Evolutionary conservation across 169 alveolate genomes (phyloP).

Genomic region (Cryptosporidium baileyi): DNA sequence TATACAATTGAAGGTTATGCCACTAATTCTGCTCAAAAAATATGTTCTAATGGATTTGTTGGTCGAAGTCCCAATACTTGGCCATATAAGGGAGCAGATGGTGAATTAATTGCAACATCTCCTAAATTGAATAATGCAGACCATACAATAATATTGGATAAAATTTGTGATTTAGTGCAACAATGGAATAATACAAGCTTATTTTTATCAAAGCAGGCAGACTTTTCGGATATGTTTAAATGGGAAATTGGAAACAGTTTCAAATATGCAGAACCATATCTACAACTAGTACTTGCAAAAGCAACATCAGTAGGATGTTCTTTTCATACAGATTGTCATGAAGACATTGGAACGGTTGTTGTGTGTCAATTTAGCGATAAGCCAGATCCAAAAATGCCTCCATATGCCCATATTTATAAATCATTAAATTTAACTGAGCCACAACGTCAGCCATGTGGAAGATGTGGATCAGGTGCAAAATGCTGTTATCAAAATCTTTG

Average conservation of each 20-base stretch:
- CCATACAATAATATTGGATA: constrained; percentile 32
- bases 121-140: constrained; percentile 18
- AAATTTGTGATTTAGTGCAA: constrained; percentile 45
- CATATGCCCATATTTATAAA: constrained; percentile 55
- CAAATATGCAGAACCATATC: constrained; percentile 56
- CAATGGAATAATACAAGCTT: constrained; percentile 68
- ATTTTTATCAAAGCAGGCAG: constrained; percentile 35
- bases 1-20: constrained; percentile 69
- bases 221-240: constrained; percentile 19
- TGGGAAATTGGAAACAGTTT: constrained; percentile 59
- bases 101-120: constrained; percentile 61
- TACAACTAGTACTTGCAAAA: constrained; percentile 45
- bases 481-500: constrained; percentile 57
- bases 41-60: constrained; percentile 46
- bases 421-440: constrained; percentile 55
- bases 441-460: constrained; percentile 68
- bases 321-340: constrained; percentile 61
- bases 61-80: constrained; percentile 28
- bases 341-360: constrained; percentile 42
- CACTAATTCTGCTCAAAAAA: constrained; percentile 39
- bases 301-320: constrained; percentile 51
- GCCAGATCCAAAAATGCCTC: constrained; percentile 49
- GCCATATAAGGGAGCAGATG: constrained; percentile 63
- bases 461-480: constrained; percentile 67
- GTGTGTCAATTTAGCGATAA: constrained; percentile 66